Conservation (phyloP, 805 yeast genomes). For the Yamadazyma laniorum region DNA sequence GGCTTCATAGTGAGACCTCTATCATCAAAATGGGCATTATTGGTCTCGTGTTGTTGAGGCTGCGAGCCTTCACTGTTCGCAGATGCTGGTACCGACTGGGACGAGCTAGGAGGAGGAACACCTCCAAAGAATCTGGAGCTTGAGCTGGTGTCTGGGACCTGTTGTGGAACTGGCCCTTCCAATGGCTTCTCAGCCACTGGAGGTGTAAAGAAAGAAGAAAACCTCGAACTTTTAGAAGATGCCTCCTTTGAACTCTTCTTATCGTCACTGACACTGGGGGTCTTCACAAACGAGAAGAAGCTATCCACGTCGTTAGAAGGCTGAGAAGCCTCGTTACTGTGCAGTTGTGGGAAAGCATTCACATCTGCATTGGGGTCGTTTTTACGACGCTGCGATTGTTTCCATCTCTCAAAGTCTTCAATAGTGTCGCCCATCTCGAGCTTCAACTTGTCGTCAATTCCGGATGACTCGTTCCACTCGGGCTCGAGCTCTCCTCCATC, state of each 20-base stretch:
- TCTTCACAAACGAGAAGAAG: slow-evolving; percentile 41
- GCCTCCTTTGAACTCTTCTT: slow-evolving; percentile 12
- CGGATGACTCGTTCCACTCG: slow-evolving; percentile 37
- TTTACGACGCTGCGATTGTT: slow-evolving; percentile 33
- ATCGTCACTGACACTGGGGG: slow-evolving; percentile 15
- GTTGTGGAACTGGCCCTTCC: neutral
- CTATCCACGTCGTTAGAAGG: slow-evolving; percentile 40
- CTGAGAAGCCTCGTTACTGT: slow-evolving; percentile 8
- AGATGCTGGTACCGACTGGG: no score
- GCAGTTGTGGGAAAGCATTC: neutral
- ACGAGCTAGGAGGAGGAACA: no score
- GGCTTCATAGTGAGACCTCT: neutral
- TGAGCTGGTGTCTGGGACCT: slow-evolving; percentile 2
- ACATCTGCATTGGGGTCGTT: slow-evolving; percentile 33
- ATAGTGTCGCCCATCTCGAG: slow-evolving; percentile 50
- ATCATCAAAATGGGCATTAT: no score
- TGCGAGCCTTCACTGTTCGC: neutral
- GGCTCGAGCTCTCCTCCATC: slow-evolving; percentile 19
- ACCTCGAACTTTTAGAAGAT: slow-evolving; percentile 32
- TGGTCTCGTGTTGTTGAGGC: no score
- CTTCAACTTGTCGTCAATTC: slow-evolving; percentile 20
- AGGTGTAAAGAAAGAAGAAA: slow-evolving; percentile 32
- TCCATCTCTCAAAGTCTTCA: slow-evolving; percentile 61
- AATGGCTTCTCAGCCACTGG: neutral
- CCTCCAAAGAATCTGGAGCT: slow-evolving; percentile 16